Conservation (phyloP, 129 eudicot genomes). For the Tagetes erecta region DNA sequence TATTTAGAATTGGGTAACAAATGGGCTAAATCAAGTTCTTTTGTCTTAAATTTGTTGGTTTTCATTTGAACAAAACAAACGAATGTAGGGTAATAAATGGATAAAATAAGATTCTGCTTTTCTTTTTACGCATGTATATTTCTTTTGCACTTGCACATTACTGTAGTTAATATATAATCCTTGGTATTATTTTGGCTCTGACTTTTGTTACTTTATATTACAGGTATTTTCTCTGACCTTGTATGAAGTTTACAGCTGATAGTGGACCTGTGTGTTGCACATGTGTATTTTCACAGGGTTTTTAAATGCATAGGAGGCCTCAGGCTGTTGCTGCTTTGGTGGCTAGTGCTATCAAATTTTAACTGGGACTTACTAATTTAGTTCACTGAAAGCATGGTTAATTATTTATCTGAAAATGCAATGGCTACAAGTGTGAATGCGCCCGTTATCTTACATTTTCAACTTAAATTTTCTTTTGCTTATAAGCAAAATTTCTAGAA, state of each 20-base stretch:
- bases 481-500: not conserved
- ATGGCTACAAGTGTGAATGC: conserved; percentile 19
- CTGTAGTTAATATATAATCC: not conserved
- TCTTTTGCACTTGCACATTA: conserved; percentile 4
- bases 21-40: not conserved
- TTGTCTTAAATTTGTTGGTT: not conserved
- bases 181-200: conserved; percentile 37
- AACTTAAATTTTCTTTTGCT: not conserved
- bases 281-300: conserved; percentile 84
- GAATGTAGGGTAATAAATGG: not conserved
- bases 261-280: conserved; percentile 80
- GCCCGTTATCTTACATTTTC: conserved; percentile 1
- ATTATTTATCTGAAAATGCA: conserved; percentile 23
- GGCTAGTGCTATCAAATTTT: conserved; percentile 25
- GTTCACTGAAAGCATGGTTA: conserved; percentile 28
- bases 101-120: conserved; percentile 6
- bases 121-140: conserved; percentile 4
- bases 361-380: conserved; percentile 29
- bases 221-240: conserved; percentile 99
- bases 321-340: conserved; percentile 40
- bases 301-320: conserved; percentile 36
- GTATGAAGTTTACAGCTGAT: conserved; percentile 91
- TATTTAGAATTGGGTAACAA: not conserved
- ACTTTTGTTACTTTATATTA: conserved; percentile 59
- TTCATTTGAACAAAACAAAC: conserved; percentile 6